phyloP scores from a whole-genome alignment of 345 rosid genomes.

The Combretum micranthum region DNA sequence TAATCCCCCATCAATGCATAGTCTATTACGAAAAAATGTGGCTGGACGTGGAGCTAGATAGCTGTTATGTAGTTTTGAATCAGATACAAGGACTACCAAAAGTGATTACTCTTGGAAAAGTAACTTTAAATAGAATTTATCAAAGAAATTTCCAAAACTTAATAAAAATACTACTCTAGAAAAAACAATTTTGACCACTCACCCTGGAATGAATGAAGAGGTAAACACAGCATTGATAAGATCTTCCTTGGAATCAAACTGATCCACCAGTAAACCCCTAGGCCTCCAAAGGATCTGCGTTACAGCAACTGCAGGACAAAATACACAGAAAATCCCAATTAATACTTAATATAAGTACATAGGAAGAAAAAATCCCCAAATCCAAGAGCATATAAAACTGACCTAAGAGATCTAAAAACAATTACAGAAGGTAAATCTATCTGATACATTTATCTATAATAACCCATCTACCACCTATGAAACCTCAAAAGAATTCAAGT shows the following conservation, averaged over 20 bases:
- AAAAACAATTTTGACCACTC: conserved; percentile 5
- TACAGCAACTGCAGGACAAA: conserved; percentile 67
- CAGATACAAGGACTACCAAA: conserved; percentile 8
- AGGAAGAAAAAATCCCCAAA: no score
- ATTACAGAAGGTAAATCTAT: no score
- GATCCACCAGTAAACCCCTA: conserved; percentile 88
- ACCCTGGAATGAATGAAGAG: conserved; percentile 95
- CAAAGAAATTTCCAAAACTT: neutral
- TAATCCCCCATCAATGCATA: conserved; percentile 93
- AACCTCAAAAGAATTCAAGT: no score
- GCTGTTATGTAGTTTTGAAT: conserved; percentile 29
- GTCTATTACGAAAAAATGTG: conserved; percentile 72
- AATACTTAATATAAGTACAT: no score
- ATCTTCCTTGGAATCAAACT: conserved; percentile 87
- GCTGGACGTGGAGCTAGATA: conserved; percentile 95
- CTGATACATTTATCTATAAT: no score
- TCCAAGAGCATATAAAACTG: no score
- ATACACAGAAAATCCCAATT: neutral
- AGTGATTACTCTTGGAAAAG: neutral
- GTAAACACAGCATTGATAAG: conserved; percentile 79
- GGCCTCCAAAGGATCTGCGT: conserved; percentile 93
- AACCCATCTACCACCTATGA: no score
- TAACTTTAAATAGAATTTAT: conserved; percentile 4
- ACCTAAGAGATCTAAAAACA: no score
- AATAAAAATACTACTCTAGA: no score